Evolutionary conservation across 192 early-diverging fungal genomes (phyloP).

Genomic region (Haplosporangium gracile): DNA sequence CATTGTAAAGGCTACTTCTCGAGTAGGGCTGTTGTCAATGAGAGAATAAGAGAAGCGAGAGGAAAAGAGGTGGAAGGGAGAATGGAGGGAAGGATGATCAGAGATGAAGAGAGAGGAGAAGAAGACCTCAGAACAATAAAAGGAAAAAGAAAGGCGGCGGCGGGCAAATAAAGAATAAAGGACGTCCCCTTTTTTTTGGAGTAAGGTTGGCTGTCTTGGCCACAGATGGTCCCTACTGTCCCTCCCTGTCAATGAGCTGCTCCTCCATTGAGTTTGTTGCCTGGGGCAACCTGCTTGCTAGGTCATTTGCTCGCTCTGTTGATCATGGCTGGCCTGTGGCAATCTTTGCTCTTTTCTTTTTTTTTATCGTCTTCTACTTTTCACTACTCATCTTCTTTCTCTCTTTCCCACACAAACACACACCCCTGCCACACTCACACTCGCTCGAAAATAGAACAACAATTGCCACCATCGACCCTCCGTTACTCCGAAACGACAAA

Average conservation of each 20-base stretch:
- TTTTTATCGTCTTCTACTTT: neutral
- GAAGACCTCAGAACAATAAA: neutral
- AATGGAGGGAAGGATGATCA: neutral
- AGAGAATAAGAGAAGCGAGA: neutral
- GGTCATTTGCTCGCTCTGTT: too few species aligned
- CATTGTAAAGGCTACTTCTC: constrained; percentile 7
- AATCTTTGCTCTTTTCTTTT: neutral
- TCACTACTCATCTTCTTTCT: neutral
- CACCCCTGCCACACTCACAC: too few species aligned
- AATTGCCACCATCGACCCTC: neutral
- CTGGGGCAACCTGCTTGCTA: too few species aligned
- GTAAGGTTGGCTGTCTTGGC: neutral
- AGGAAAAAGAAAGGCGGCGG: neutral
- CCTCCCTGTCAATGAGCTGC: neutral
- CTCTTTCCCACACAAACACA: neutral
- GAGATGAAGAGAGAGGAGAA: neutral
- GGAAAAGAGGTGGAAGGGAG: neutral
- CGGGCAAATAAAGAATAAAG: neutral
- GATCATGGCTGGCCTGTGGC: too few species aligned
- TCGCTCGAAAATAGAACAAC: too few species aligned
- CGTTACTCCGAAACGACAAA: neutral
- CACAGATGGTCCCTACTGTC: neutral
- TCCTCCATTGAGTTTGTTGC: neutral
- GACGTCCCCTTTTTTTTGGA: too few species aligned
- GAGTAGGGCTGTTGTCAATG: neutral